Evolutionary conservation across 2,329 filamentous ascomycete genomes (phyloP), one percentile per base, ranked within the genome.

Genomic region (Juglanconis oblonga): DNA sequence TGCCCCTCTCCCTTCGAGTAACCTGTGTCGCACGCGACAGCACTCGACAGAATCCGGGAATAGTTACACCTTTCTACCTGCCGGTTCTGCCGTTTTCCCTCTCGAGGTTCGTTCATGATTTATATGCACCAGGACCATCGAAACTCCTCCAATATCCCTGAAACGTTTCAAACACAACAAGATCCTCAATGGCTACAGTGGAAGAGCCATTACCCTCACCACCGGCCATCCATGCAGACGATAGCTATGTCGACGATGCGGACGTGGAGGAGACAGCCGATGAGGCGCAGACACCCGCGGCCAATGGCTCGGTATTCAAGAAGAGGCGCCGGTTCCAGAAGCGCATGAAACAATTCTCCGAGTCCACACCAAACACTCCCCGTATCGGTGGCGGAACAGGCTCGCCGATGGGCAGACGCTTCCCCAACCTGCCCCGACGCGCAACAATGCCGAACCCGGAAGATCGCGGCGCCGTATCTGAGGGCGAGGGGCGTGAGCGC

Each of bases 261-360:
- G 91, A 95, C 71, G 91, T 88, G 1, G 93, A 96, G 71, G 91
- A 95, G 70, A 96, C 92, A 49, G 90, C 87, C 0, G 91, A 92
- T 55, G 93, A 97, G 70, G 82, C 81, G n/a, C 76, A 76, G 17
- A 68, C 74, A n/a, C 48, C 55, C 10, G 48, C 36, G 36, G 70
- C 76, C 13, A 77, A 79, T 55, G 68, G 74, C 33, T 67, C 73
- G 2, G 83, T 82, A 63, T 79, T 79, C 36, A 90, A 84, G 73
- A 87, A 82, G 72, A 87, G 87, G 72, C 83, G 85, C 64, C 87
- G 81, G 66, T 81, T 83, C 62, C 79, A 86, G 65, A 83, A 79
- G 42, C 80, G 80, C 71, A 73, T 78, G 36, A 79, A 82, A 73
- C 68, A 80, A 69, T 74, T 86, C 70, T 62, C 80, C 73, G 62